phyloP scores from a whole-genome alignment of 306 rosid genomes.

The Pterocarpus macrocarpus region DNA sequence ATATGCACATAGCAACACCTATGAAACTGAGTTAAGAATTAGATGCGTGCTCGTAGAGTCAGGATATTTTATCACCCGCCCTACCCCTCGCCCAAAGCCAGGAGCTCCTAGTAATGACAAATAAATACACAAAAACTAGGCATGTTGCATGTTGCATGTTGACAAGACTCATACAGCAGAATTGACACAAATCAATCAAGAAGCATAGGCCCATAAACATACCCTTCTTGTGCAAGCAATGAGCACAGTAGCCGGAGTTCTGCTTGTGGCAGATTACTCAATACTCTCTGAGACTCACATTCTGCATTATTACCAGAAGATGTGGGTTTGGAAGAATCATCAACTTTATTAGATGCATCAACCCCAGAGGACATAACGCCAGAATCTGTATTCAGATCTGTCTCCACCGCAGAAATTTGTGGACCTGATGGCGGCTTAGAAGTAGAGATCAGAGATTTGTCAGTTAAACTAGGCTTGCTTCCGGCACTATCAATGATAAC shows the following conservation, averaged over 20 bases:
- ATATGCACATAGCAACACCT: slow-evolving; percentile 16
- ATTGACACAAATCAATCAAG: slow-evolving; percentile 30
- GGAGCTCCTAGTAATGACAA: slow-evolving; percentile 29
- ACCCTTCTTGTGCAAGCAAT: slow-evolving; percentile 99
- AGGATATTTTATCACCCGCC: background rate
- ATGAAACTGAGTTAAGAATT: slow-evolving; percentile 3
- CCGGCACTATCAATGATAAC: slow-evolving; percentile 91
- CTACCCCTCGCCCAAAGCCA: background rate
- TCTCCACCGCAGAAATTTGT: slow-evolving; percentile 62
- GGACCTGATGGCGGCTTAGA: slow-evolving; percentile 65
- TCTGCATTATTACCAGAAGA: slow-evolving; percentile 59
- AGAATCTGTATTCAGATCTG: slow-evolving; percentile 70
- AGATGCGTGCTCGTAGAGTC: slow-evolving; percentile 20
- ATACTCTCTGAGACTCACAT: slow-evolving; percentile 63
- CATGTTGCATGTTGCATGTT: background rate
- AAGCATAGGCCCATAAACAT: slow-evolving; percentile 47
- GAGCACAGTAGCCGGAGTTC: slow-evolving; percentile 96
- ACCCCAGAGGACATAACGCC: slow-evolving; percentile 60
- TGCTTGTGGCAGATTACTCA: slow-evolving; percentile 77
- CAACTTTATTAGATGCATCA: slow-evolving; percentile 58
- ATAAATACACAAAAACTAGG: slow-evolving; percentile 16
- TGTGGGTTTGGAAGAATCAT: slow-evolving; percentile 62
- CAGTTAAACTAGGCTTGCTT: slow-evolving; percentile 65
- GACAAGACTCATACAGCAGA: slow-evolving; percentile 7
- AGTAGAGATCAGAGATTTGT: slow-evolving; percentile 61